Conservation (phyloP, 495 filamentous ascomycete genomes). For the Usnea hakonensis region DNA sequence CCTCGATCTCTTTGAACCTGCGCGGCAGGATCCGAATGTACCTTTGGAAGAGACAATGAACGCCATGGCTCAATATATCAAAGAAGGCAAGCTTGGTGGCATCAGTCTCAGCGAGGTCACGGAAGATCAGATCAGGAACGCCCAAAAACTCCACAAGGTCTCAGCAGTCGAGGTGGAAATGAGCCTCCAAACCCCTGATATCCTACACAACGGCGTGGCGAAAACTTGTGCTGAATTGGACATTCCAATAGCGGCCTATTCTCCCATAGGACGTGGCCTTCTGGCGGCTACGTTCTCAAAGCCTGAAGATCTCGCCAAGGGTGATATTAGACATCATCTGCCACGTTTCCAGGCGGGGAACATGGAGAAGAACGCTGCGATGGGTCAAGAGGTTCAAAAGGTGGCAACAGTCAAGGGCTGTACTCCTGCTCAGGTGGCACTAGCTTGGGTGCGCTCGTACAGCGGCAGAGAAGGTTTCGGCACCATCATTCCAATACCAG, state of each 20-base stretch:
- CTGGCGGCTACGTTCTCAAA: constrained; percentile 57
- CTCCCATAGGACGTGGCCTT: constrained; percentile 47
- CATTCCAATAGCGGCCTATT: constrained; percentile 67
- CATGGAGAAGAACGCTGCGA: constrained; percentile 64
- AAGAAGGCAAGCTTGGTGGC: constrained; percentile 70
- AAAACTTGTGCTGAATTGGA: constrained; percentile 59
- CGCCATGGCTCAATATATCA: constrained; percentile 52
- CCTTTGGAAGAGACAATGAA: constrained; percentile 52
- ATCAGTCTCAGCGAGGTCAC: constrained; percentile 68
- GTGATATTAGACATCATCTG: constrained; percentile 44
- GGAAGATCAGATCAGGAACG: constrained; percentile 66
- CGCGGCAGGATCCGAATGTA: constrained; percentile 58
- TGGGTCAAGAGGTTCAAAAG: constrained; percentile 57
- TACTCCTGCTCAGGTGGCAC: constrained; percentile 67
- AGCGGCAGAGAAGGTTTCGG: constrained; percentile 53
- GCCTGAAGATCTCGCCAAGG: constrained; percentile 51
- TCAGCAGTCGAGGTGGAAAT: constrained; percentile 73
- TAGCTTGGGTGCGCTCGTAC: constrained; percentile 59
- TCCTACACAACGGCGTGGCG: constrained; percentile 67
- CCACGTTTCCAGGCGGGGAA: constrained; percentile 63
- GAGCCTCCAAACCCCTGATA: constrained; percentile 59
- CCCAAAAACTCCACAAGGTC: constrained; percentile 62
- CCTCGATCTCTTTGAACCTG: constrained; percentile 75
- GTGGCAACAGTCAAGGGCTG: constrained; percentile 63
- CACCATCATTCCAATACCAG: constrained; percentile 77